A percentile compares a stretch with the other conserved stretches of the same genome.
Evolutionary conservation across 768 basidiomycete species (phyloP).

Genomic region (Phanerodontia chrysosporium): DNA sequence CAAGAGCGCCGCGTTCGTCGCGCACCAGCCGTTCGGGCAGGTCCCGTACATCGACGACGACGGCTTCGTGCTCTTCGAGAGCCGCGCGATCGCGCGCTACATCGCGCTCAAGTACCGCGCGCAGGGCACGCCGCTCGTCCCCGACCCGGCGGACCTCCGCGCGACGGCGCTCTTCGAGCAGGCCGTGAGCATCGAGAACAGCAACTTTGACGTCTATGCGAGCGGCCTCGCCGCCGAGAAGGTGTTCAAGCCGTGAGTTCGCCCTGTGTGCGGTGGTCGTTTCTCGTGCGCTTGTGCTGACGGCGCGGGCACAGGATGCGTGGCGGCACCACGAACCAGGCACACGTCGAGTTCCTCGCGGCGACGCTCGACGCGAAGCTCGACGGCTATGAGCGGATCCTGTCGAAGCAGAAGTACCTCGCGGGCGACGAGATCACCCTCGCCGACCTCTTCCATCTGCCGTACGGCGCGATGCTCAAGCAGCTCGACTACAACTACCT

Average conservation of each 20-base stretch:
- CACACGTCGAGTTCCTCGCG: constrained; percentile 18
- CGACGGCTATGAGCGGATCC: constrained; percentile 51
- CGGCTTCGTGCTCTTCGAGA: constrained; percentile 59
- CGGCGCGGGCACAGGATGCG: background rate
- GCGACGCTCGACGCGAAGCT: constrained; percentile 23
- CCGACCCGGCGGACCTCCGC: constrained; percentile 31
- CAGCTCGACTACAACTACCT: constrained; percentile 27
- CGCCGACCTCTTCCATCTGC: constrained; percentile 57
- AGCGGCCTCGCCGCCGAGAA: constrained; percentile 40
- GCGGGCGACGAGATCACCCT: constrained; percentile 43
- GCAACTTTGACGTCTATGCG: constrained; percentile 51
- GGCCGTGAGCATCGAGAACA: constrained; percentile 43
- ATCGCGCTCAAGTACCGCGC: constrained; percentile 46
- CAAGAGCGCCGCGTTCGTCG: constrained; percentile 39
- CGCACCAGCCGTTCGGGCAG: constrained; percentile 61
- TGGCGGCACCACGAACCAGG: constrained; percentile 30
- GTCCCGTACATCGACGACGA: constrained; percentile 52
- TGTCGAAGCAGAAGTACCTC: constrained; percentile 39
- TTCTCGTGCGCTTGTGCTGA: background rate
- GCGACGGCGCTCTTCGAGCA: constrained; percentile 37
- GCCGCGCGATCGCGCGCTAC: constrained; percentile 59
- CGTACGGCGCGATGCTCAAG: constrained; percentile 34
- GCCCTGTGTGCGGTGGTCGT: background rate
- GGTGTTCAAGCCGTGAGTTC: constrained; percentile 45
- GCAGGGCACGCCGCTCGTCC: constrained; percentile 49